Conservation (phyloP, 345 rosid species). For the Ailanthus altissimus region DNA sequence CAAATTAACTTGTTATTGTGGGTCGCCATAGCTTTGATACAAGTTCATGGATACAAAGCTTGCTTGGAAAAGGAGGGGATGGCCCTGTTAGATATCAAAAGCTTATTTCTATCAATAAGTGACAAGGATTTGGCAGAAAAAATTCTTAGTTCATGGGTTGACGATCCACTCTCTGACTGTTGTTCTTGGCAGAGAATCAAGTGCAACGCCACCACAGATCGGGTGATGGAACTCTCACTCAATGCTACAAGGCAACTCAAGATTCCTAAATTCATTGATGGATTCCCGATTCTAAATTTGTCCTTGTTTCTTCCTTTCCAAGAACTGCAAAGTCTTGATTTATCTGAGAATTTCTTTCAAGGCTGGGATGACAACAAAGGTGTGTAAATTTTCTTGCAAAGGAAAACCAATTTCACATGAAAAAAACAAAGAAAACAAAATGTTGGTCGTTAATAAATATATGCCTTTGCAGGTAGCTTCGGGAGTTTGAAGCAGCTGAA, state of each 20-base stretch:
- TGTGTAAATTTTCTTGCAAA: neutral
- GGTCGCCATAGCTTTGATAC: slow-evolving; percentile 8
- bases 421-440: no score
- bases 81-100: slow-evolving; percentile 27
- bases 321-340: slow-evolving; percentile 1
- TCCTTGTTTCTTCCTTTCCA: slow-evolving; percentile 24
- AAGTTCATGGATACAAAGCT: neutral
- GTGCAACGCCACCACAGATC: slow-evolving; percentile 7
- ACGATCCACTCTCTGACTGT: neutral
- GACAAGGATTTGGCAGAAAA: neutral
- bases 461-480: no score
- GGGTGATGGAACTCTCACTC: neutral
- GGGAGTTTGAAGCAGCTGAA: neutral
- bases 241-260: fast-evolving
- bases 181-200: slow-evolving; percentile 16
- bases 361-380: neutral
- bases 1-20: no score
- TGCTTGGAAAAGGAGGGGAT: slow-evolving; percentile 19
- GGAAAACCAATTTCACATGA: no score
- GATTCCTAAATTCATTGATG: no score
- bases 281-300: neutral
- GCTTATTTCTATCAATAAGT: neutral
- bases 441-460: no score
- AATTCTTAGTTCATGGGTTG: slow-evolving; percentile 21
- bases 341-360: slow-evolving; percentile 2